Evolutionary conservation across 2,329 filamentous ascomycete species (phyloP), one percentile per base, ranked within the genome.

Genomic region (Aspergillus pseudonomiae): DNA sequence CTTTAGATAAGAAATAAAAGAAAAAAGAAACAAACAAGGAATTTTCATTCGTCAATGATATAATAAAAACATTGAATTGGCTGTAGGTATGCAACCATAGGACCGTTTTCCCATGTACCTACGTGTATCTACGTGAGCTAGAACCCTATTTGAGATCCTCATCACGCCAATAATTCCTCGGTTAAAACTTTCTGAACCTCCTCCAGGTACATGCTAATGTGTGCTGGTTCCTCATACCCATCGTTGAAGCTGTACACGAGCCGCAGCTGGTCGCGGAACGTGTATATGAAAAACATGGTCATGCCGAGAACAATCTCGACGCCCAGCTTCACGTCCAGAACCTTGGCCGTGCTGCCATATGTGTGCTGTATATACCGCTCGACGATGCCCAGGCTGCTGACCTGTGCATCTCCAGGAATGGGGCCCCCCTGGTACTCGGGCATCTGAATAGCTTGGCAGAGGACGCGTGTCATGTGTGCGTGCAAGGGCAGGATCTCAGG

Each of bases 211-310:
- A 6, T 6, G 26, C 19, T 34, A 5, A 63, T 36, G 6, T 28
- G 43, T 24, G 48, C 28, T 11, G 32, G 52, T 14, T 24, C 46
- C 46, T 64, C 59, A 56, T 57, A 66, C 16, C 48, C 62, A 34
- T 64, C 62, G 36, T 66, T 66, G 36, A 62, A 66, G 24, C 60
- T 60, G 43, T 55, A 66, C 1, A 58, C 53, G 24, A 66, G 3
- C n/a, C 41, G 56, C 53, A 66, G 7, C 43, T 30, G 55, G 26
- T 61, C 54, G 2, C 53, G 34, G 53, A 66, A 66, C 4, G 64
- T 64, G 54, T 59, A 66, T 6, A 62, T 10, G 32, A 53, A 46
- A 24, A 60, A 46, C 60, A 39, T 32, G 19, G 34, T 58, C 19
- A 50, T 46, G 6, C 62, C 62, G 4, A 64, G 36, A 5, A 64